These are phyloP conservation scores for Metarhizium humberi DNA, from an alignment of 2,329 filamentous ascomycete species.

Conservation along the genomic window DNA sequence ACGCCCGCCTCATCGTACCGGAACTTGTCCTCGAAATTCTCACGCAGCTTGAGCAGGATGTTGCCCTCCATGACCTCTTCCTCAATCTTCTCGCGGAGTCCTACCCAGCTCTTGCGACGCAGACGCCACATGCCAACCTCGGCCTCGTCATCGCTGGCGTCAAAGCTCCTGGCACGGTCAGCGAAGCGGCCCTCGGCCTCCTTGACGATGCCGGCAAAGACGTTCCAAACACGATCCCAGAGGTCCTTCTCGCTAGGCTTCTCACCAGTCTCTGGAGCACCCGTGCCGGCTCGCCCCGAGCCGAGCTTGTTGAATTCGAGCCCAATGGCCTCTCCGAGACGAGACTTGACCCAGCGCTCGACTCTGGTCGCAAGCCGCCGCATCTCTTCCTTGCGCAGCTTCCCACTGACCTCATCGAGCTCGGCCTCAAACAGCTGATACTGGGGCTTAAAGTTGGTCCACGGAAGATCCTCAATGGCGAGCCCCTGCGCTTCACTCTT, in stretches of 20 bases:
- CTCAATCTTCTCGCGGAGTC: slow-evolving; percentile 81
- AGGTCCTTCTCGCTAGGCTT: slow-evolving; percentile 76
- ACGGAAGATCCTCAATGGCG: slow-evolving; percentile 68
- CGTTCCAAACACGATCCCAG: slow-evolving; percentile 91
- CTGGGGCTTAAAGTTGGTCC: slow-evolving; percentile 82
- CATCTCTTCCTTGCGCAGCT: slow-evolving; percentile 92
- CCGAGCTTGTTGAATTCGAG: slow-evolving; percentile 95
- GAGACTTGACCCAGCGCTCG: slow-evolving; percentile 86
- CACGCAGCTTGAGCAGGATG: slow-evolving; percentile 83
- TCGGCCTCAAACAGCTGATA: slow-evolving; percentile 78
- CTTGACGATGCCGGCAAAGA: slow-evolving; percentile 72
- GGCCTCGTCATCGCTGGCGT: slow-evolving; percentile 84
- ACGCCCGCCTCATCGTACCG: slow-evolving; percentile 93
- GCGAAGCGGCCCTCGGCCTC: slow-evolving; percentile 82
- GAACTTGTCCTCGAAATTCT: slow-evolving; percentile 99
- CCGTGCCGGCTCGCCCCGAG: slow-evolving; percentile 73
- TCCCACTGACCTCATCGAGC: slow-evolving; percentile 75
- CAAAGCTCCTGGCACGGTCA: slow-evolving; percentile 84
- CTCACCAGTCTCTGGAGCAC: slow-evolving; percentile 69
- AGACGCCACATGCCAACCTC: slow-evolving; percentile 88
- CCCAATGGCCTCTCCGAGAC: slow-evolving; percentile 78
- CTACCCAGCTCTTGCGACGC: slow-evolving; percentile 88
- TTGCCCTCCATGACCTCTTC: slow-evolving; percentile 99
- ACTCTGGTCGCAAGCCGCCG: slow-evolving; percentile 80
- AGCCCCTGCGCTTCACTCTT: slow-evolving; percentile 66